phyloP scores from a whole-genome alignment of 1,139 yeast species.

The Citeromyces hawaiiensis region DNA sequence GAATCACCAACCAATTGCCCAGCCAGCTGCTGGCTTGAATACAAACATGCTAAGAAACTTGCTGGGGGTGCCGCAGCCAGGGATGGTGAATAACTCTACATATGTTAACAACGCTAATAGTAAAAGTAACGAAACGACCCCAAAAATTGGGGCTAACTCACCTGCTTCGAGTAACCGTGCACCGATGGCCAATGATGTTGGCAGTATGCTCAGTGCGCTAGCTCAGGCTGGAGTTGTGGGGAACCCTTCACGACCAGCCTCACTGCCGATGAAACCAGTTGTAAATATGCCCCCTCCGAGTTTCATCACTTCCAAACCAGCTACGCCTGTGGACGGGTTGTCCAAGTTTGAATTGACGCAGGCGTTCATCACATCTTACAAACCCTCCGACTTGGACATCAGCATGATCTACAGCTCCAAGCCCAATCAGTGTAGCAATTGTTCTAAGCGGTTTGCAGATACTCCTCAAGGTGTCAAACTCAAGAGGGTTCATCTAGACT shows the following conservation, averaged over 20 bases:
- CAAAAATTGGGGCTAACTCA: not conserved
- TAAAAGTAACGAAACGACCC: not conserved
- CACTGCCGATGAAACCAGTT: not conserved
- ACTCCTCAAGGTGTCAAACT: constrained; percentile 41
- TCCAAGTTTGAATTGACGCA: not conserved
- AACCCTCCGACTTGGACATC: constrained; percentile 17
- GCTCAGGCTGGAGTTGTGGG: not conserved
- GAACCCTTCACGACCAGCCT: not conserved
- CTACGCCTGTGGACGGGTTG: not conserved
- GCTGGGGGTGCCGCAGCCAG: not conserved
- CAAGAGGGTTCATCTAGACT: constrained; percentile 66
- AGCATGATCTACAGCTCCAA: constrained; percentile 40
- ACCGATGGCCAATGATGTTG: not conserved
- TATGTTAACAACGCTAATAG: not conserved
- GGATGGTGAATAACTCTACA: not conserved
- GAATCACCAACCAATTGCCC: not conserved
- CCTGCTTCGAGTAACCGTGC: not conserved
- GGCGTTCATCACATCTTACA: constrained; percentile 21
- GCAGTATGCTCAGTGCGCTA: not conserved
- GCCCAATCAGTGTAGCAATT: constrained; percentile 75
- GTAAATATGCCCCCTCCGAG: not conserved
- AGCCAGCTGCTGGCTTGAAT: not conserved
- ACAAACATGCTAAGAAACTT: not conserved
- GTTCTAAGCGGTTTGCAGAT: constrained; percentile 76
- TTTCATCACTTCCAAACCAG: not conserved